phyloP scores from a whole-genome alignment of 345 rosid genomes.

The Clarkia xantiana region DNA sequence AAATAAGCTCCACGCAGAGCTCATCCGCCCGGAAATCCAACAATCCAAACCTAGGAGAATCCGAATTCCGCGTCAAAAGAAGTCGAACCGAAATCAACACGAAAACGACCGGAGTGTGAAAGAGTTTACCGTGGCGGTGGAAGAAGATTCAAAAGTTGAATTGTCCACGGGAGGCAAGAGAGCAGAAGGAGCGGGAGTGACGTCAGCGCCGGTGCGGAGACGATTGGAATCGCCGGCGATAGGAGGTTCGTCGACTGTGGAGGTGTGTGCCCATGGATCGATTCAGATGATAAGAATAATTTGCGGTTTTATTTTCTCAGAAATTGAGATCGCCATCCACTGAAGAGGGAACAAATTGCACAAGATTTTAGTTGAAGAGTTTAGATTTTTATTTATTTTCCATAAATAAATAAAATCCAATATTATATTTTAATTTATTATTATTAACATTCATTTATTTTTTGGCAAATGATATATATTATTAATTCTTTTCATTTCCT shows the following conservation, averaged over 20 bases:
- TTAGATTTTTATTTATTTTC: too few relatives aligned
- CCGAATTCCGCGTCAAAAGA: neutral
- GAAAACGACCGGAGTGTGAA: constrained; percentile 1
- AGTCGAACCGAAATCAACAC: constrained; percentile 1
- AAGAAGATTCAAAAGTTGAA: constrained; percentile 5
- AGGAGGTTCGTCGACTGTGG: constrained; percentile 2
- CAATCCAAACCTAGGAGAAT: neutral
- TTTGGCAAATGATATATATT: too few relatives aligned
- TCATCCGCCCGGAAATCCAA: neutral
- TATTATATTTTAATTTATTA: too few relatives aligned
- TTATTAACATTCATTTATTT: too few relatives aligned
- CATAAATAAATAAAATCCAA: too few relatives aligned
- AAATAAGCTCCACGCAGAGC: neutral
- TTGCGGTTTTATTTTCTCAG: too few relatives aligned
- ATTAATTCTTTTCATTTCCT: too few relatives aligned
- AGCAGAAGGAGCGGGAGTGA: neutral
- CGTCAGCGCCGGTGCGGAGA: neutral
- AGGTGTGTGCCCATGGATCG: neutral
- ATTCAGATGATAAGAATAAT: too few relatives aligned
- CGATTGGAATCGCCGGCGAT: constrained; percentile 3
- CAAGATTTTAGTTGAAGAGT: too few relatives aligned
- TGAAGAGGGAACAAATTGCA: too few relatives aligned
- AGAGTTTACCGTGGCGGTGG: constrained; percentile 4
- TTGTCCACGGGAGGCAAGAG: constrained; percentile 1
- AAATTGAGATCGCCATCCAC: too few relatives aligned